Evolutionary conservation across 2,329 filamentous ascomycete genomes (phyloP).

Genomic region (Ophiocordyceps robertsii): DNA sequence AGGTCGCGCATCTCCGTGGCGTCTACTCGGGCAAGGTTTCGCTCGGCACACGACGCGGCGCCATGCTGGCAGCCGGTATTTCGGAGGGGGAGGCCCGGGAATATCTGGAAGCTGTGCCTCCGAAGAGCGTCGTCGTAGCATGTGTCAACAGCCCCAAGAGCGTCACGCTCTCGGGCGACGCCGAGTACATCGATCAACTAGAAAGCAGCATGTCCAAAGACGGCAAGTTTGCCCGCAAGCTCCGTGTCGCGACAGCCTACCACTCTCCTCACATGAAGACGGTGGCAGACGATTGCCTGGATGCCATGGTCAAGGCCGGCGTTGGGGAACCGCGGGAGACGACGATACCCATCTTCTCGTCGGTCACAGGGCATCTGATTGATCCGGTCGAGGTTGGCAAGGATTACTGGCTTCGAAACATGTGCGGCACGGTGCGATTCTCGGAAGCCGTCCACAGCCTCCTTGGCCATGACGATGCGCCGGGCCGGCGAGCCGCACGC

Average conservation of each 20-base stretch:
- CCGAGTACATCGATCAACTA: constrained; percentile 4
- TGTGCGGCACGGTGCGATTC: background rate
- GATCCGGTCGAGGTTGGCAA: background rate
- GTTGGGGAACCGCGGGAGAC: background rate
- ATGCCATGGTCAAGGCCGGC: constrained; percentile 6
- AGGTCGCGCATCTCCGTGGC: constrained; percentile 17
- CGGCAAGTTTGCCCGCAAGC: constrained; percentile 9
- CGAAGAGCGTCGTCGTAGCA: constrained; percentile 3
- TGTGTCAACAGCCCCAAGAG: constrained; percentile 13
- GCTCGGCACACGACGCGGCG: constrained; percentile 3
- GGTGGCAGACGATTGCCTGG: constrained; percentile 25
- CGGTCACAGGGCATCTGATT: background rate
- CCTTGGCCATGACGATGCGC: background rate
- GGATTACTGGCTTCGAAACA: background rate
- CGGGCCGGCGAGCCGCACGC: background rate
- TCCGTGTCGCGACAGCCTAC: constrained; percentile 8
- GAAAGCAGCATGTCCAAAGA: constrained; percentile 4
- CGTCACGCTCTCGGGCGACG: constrained; percentile 11
- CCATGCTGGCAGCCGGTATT: constrained; percentile 16
- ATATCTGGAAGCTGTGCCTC: constrained; percentile 4
- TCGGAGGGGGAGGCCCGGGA: background rate
- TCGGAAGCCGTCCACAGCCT: background rate
- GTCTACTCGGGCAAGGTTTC: constrained; percentile 1
- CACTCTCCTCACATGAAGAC: constrained; percentile 9
- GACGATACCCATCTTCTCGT: constrained; percentile 1